Percentiles rank a stretch among this genome's conserved stretches.
Evolutionary conservation across 805 yeast genomes (phyloP).

Genomic region (Barnettozyma californica): DNA sequence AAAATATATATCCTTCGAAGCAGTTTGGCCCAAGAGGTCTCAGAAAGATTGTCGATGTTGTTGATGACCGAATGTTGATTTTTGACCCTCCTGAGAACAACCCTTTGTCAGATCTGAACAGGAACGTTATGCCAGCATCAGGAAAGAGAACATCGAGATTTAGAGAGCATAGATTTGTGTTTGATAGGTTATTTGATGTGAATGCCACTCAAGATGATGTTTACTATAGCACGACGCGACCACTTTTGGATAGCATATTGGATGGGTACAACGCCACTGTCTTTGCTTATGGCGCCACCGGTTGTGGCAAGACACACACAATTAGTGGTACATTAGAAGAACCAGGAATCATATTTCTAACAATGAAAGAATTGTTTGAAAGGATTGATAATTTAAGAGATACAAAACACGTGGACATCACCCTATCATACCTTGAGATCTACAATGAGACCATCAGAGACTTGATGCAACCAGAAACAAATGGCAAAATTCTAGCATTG

Average conservation of each 20-base stretch:
- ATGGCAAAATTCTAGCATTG: constrained; percentile 45
- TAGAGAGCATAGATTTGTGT: constrained; percentile 74
- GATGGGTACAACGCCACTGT: constrained; percentile 90
- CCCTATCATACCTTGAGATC: constrained; percentile 75
- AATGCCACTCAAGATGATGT: constrained; percentile 61
- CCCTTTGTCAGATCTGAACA: constrained; percentile 37
- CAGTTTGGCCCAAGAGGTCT: constrained; percentile 42
- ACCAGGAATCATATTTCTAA: constrained; percentile 77
- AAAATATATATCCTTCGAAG: constrained; percentile 16
- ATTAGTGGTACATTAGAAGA: constrained; percentile 66
- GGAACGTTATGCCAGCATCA: constrained; percentile 31
- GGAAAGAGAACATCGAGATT: constrained; percentile 40
- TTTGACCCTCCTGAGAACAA: constrained; percentile 80
- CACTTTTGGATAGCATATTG: constrained; percentile 65
- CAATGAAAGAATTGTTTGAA: constrained; percentile 70
- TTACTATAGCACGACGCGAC: constrained; percentile 59
- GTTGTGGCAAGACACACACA: constrained; percentile 96
- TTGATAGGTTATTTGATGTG: constrained; percentile 74
- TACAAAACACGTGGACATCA: constrained; percentile 51
- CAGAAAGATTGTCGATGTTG: constrained; percentile 69
- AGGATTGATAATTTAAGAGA: constrained; percentile 53
- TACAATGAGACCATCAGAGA: constrained; percentile 89
- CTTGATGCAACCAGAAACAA: constrained; percentile 53
- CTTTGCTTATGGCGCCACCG: constrained; percentile 96
- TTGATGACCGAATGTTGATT: constrained; percentile 78